Base-by-base conservation (phyloP, 2,329 filamentous ascomycete species). In the Phaeosphaeria sp. region DNA sequence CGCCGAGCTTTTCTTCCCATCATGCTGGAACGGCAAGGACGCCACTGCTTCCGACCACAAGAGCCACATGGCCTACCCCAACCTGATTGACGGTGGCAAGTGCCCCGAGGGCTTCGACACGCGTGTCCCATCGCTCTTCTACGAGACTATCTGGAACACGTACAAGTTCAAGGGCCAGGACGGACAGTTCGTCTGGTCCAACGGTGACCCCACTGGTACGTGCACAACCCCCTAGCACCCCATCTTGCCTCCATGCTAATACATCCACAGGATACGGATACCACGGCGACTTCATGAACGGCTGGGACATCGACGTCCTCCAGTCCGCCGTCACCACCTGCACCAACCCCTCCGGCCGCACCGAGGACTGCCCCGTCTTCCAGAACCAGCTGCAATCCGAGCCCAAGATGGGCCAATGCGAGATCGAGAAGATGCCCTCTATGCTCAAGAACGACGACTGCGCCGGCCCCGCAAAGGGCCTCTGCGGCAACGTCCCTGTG, bases 321-420 rank as follows among this genome's bases (percentile, higher is more conserved):
- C 86, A 89, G 76, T 78, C 83, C 63, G 89, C 91, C 65, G 87
- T 92, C 65, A 81, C 90, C 72, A 84, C 82, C 7, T 97, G 93
- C 84, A 94, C 89, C 51, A 90, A 87, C 76, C 72, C 70, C 0
- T 88, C 86, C 9, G 93, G 93, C 33, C 70, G 81, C 43, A 87
- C 96, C 46, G 69, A 83, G 44, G 92, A 93, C 75, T 97, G 93
- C 79, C 79, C 86, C 0, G 66, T 95, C 27, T 97, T 97, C 78
- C 40, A 56, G 9, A 27, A 33, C 9, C 21, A 24, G 24, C 81
- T 96, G 54, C 87, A 93, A 74, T 77, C 77, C 51, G 82, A 87
- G 24, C 75, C 77, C 0, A 80, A 83, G 11, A 83, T 85, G 69
- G 67, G 74, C 1, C 67, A 85, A 56, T 96, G 93, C 81, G 80